Evolutionary conservation across 139 green algal species (phyloP).

Genomic region (Tetraselmis striata): DNA sequence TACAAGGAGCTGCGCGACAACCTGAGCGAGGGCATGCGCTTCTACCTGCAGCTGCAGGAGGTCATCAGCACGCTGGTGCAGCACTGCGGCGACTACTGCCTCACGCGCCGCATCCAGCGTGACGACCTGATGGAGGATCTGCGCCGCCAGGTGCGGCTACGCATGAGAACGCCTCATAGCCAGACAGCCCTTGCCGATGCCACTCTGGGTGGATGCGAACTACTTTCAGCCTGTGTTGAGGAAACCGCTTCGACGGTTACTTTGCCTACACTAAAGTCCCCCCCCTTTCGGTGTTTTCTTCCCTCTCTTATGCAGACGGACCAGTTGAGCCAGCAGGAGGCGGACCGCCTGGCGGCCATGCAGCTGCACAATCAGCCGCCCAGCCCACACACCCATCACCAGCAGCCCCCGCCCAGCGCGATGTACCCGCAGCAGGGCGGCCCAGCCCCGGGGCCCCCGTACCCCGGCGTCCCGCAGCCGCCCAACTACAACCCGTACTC

Average conservation of each 20-base stretch:
- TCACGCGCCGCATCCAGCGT: constrained; percentile 56
- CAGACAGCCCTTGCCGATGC: no score
- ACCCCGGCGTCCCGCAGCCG: not conserved
- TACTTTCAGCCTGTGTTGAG: no score
- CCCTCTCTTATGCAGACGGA: no score
- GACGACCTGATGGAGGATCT: constrained; percentile 36
- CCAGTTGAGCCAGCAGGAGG: not conserved
- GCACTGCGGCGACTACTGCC: constrained; percentile 69
- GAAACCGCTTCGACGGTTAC: no score
- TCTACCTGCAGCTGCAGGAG: constrained; percentile 80
- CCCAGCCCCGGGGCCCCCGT: not conserved
- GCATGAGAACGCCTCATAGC: no score
- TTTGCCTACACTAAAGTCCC: no score
- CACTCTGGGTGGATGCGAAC: no score
- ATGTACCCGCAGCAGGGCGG: not conserved
- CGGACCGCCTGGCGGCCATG: not conserved
- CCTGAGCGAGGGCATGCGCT: constrained; percentile 73
- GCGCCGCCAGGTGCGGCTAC: constrained; percentile 22
- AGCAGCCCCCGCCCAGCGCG: not conserved
- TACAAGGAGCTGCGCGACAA: constrained; percentile 72
- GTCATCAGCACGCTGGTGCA: constrained; percentile 65
- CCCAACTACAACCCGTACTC: not conserved
- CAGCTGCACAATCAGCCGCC: not conserved
- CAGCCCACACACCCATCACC: not conserved
- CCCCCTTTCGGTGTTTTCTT: no score